These are phyloP conservation scores for Sclerotinia borealis DNA, from an alignment of 2,329 filamentous ascomycete genomes.

Conservation along the genomic window DNA sequence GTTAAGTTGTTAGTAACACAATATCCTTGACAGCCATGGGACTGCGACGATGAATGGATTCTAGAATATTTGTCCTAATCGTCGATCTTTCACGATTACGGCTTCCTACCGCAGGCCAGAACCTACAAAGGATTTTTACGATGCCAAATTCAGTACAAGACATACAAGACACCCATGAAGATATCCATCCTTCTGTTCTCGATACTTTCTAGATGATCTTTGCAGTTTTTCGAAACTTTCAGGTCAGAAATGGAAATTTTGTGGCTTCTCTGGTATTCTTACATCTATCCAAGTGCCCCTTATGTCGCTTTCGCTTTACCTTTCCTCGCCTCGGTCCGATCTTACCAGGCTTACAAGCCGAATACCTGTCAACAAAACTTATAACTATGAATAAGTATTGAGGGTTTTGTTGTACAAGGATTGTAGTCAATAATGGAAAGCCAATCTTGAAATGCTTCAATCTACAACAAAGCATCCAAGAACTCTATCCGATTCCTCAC, in stretches of 20 bases:
- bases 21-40: conserved; percentile 11
- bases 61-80: conserved; percentile 6
- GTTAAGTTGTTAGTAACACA: neutral
- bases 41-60: neutral
- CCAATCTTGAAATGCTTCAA: neutral
- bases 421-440: conserved; percentile 3
- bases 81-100: conserved; percentile 11
- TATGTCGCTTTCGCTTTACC: neutral
- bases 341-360: conserved; percentile 3
- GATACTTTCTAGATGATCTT: neutral
- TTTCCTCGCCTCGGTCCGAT: conserved; percentile 5
- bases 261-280: conserved; percentile 9
- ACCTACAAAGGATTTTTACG: conserved; percentile 1
- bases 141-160: neutral
- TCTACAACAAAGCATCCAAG: neutral
- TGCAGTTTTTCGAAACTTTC: neutral
- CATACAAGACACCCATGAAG: conserved; percentile 1
- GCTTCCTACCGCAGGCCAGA: neutral
- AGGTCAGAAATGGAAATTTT: conserved; percentile 3
- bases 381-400: conserved; percentile 1
- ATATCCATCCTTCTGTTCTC: neutral
- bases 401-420: conserved; percentile 3
- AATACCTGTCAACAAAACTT: neutral
- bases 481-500: neutral
- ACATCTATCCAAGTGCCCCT: neutral